phyloP scores from a whole-genome alignment of 805 yeast species.

The Hanseniaspora pseudoguilliermondii region DNA sequence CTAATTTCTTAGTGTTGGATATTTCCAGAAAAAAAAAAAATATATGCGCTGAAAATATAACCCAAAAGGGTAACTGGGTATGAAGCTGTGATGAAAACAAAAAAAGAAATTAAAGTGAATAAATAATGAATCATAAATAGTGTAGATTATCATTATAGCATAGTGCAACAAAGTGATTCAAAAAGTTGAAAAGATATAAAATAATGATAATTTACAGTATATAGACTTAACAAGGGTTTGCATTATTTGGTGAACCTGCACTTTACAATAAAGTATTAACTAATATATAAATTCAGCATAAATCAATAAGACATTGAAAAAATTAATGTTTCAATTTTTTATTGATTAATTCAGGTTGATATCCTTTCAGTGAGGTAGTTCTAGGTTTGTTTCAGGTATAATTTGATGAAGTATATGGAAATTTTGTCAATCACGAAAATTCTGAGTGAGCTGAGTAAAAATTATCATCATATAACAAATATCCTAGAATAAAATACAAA shows the following conservation, averaged over 20 bases:
- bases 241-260: too few relatives aligned
- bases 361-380: not conserved
- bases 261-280: not conserved
- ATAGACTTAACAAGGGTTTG: too few relatives aligned
- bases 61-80: not conserved
- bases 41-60: not conserved
- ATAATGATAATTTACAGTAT: too few relatives aligned
- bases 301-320: not conserved
- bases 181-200: too few relatives aligned
- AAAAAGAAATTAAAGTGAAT: not conserved
- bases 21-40: not conserved
- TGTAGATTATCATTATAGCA: too few relatives aligned
- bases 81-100: not conserved
- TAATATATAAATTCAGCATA: not conserved
- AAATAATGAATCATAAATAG: not conserved
- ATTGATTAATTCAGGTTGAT: not conserved
- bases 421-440: conserved; percentile 12
- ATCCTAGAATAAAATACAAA: not conserved
- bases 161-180: too few relatives aligned
- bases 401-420: conserved; percentile 13
- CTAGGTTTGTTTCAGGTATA: not conserved
- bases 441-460: conserved; percentile 14
- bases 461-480: conserved; percentile 13
- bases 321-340: not conserved
- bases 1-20: too few relatives aligned